Evolutionary conservation across 345 rosid species (phyloP), one percentile per base, ranked within the genome.

Genomic region (Anastatica hierochuntica): DNA sequence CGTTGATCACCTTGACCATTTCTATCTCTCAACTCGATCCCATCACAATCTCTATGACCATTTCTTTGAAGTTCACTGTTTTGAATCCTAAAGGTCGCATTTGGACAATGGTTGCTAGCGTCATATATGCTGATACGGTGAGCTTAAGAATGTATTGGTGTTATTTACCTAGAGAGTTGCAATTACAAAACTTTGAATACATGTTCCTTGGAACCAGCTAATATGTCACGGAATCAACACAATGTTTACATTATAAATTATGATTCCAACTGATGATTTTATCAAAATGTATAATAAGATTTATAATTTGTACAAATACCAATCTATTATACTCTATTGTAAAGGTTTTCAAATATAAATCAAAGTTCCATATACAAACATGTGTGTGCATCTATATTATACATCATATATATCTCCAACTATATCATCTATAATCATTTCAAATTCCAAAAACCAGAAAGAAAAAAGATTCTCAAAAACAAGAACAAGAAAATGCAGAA

Each of bases 21-120:
- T 50, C 17, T 34, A 19, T 50, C 30, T 16, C 23, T 14, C 2
- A 21, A n/a, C n/a, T n/a, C n/a, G n/a, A n/a, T n/a, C n/a, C n/a
- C n/a, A n/a, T n/a, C n/a, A n/a, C n/a, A n/a, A n/a, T n/a, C n/a
- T n/a, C n/a, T n/a, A n/a, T n/a, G n/a, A n/a, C n/a, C 24, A 21
- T 7, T 14, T 37, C 17, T 1, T 14, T 94, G 75, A 88, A 88
- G 60, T 94, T 94, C 70, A 92, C 97, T 29, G 85, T 92, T 58
- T 68, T 92, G 83, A 92, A 92, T 59, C 81, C 90, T 12, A 85
- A 83, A 70, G 99, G 99, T 39, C 86, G 94, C 30, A 88, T 88
- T 48, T 92, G 99, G 99, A 92, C 97, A 2, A 92, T 88, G 97
- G 99, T 92, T 29, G 99, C 99, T 35, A 92, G 98, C 68, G 95